Evolutionary conservation across 495 filamentous ascomycete genomes (phyloP).

Genomic region (Hypoxylon perforatum): DNA sequence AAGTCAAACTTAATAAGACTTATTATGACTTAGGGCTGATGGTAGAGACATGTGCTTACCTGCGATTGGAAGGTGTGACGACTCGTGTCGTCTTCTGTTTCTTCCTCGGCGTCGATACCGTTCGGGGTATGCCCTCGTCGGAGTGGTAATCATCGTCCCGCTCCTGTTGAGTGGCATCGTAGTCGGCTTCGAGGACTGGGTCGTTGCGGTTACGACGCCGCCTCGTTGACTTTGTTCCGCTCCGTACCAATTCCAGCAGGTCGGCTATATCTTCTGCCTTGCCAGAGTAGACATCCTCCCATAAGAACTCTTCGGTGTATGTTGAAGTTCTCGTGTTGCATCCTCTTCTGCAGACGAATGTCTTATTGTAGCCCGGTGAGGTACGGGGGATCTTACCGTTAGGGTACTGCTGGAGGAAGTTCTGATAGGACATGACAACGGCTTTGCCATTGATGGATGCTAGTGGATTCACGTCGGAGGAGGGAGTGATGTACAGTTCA

Average conservation of each 20-base stretch:
- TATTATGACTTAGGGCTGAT: background rate
- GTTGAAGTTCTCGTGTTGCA: slow-evolving; percentile 87
- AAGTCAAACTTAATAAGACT: slow-evolving; percentile 76
- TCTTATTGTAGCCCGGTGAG: slow-evolving; percentile 83
- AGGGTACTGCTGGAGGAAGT: slow-evolving; percentile 76
- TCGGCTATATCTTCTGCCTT: slow-evolving; percentile 67
- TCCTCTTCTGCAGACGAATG: slow-evolving; percentile 89
- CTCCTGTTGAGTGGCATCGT: slow-evolving; percentile 50
- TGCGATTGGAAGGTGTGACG: slow-evolving; percentile 44
- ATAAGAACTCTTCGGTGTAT: slow-evolving; percentile 92
- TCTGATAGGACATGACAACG: slow-evolving; percentile 74
- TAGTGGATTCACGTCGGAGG: slow-evolving; percentile 87
- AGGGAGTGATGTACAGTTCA: slow-evolving; percentile 89
- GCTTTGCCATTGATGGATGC: slow-evolving; percentile 91
- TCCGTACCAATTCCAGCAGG: slow-evolving; percentile 72
- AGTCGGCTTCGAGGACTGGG: slow-evolving; percentile 57
- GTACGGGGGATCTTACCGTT: slow-evolving; percentile 77
- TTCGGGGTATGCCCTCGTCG: slow-evolving; percentile 57
- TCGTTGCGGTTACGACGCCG: slow-evolving; percentile 57
- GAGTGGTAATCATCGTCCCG: slow-evolving; percentile 51
- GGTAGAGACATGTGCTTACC: slow-evolving; percentile 24
- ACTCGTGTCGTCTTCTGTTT: slow-evolving; percentile 46
- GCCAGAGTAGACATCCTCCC: slow-evolving; percentile 84
- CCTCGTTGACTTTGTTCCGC: slow-evolving; percentile 76
- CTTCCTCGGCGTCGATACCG: slow-evolving; percentile 51